Conservation (phyloP, 78 protist genomes). For the Dictyostelium purpureum region DNA sequence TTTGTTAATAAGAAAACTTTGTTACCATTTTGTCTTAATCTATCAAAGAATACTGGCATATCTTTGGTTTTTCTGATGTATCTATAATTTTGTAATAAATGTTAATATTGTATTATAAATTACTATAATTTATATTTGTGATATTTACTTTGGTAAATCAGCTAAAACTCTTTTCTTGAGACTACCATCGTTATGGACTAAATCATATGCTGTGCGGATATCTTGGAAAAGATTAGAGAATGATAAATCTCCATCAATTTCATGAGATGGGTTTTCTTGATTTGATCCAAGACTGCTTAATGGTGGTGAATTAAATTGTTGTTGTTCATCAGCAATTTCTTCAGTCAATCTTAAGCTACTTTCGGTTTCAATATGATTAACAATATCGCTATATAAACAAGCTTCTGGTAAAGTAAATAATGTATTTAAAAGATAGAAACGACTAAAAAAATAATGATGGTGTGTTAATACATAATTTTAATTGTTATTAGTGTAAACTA, state of each 20-base stretch:
- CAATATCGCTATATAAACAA: slow-evolving; percentile 71
- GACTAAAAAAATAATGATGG: not conserved
- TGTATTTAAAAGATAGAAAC: slow-evolving; percentile 78
- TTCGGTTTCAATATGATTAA: slow-evolving; percentile 71
- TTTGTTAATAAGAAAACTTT: slow-evolving; percentile 80
- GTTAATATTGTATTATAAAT: not conserved
- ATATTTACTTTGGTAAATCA: slow-evolving; percentile 68
- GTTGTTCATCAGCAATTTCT: slow-evolving; percentile 77
- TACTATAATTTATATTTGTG: not conserved
- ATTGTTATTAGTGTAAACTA: not conserved
- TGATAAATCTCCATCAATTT: slow-evolving; percentile 36
- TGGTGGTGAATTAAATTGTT: slow-evolving; percentile 72
- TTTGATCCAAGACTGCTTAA: not conserved
- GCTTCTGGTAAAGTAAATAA: slow-evolving; percentile 85
- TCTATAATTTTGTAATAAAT: slow-evolving; percentile 9
- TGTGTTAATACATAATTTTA: not conserved
- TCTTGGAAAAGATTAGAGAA: slow-evolving; percentile 75
- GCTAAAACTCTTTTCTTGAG: slow-evolving; percentile 70
- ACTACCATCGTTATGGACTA: slow-evolving; percentile 74
- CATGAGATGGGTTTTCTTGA: not conserved
- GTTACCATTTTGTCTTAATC: slow-evolving; percentile 51
- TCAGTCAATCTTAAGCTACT: slow-evolving; percentile 37
- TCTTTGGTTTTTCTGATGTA: slow-evolving; percentile 74
- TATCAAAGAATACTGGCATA: slow-evolving; percentile 65
- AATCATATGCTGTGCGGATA: slow-evolving; percentile 69